Evolutionary conservation across 2,329 filamentous ascomycete genomes (phyloP), one percentile per base, ranked within the genome.

Genomic region (Exophiala mesophila): DNA sequence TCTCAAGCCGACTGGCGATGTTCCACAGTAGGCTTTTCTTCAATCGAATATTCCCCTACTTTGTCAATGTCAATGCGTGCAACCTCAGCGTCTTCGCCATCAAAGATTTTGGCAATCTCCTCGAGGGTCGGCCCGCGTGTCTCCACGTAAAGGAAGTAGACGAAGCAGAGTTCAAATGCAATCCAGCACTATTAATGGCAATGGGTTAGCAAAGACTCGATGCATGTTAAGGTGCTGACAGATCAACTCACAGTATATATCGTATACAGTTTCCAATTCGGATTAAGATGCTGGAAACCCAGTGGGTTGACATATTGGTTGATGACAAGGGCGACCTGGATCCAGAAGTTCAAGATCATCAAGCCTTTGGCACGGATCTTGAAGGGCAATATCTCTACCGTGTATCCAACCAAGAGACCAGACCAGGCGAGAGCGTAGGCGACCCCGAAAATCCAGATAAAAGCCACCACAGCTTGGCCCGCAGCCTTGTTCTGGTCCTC

Each of bases 101-200:
- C 82, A 54, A 86, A 85, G 59, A 85, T 83, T 56, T 77, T 75
- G 35, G 81, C 77, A 49, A 84, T 73, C 57, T 83, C 79, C 59
- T 85, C 82, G 1, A 85, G 76, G 1, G 81, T 85, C 1, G 80
- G 79, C 3, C 82, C 81, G 56, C 77, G 42, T 6, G 71, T 75
- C 57, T 74, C 71, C 0, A 70, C 82, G 53, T 78, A 80, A 12
- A 73, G 61, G 51, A 88, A 70, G 59, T 77, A 77, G 3, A 76
- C 66, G 6, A 61, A 40, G 10, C 55, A 33, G 7, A 48, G 47
- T 44, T 63, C 56, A 10, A 61, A 45, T 5, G 82, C 73, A 10
- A 45, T 41, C 42, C 39, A 49, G 30, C 39, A 45, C 39, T 45
- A 15, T 29, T 8, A 30, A 2, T 21, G 17, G 2, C 20, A 13